These are phyloP conservation scores for Alternaria sp. DNA, from an alignment of 2,329 filamentous ascomycete species.

Conservation along the genomic window DNA sequence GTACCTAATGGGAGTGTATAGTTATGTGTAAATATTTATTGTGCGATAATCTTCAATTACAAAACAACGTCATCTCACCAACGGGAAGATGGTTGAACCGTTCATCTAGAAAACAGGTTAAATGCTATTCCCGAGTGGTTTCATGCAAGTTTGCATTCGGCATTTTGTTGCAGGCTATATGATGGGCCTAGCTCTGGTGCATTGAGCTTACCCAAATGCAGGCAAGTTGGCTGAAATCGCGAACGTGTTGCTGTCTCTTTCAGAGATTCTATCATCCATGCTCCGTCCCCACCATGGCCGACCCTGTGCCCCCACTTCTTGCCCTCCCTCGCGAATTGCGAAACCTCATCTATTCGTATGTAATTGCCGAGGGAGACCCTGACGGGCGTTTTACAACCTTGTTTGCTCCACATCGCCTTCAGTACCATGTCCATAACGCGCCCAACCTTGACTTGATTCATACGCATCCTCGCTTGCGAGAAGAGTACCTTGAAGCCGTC, in stretches of 20 bases:
- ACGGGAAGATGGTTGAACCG: not conserved
- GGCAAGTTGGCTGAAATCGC: not conserved
- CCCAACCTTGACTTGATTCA: not conserved
- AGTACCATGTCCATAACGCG: constrained; percentile 3
- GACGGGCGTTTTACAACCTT: not conserved
- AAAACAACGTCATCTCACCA: not conserved
- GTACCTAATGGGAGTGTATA: constrained; percentile 41
- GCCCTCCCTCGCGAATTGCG: constrained; percentile 5
- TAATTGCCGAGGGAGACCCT: not conserved
- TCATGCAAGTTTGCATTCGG: not conserved
- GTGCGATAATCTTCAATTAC: not conserved
- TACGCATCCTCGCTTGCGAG: constrained; percentile 6
- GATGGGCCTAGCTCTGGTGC: not conserved
- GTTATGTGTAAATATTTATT: constrained; percentile 4
- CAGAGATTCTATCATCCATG: not conserved
- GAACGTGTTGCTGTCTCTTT: not conserved
- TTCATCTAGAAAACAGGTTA: not conserved
- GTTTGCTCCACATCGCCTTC: not conserved
- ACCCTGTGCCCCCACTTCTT: not conserved
- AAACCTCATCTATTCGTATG: constrained; percentile 1
- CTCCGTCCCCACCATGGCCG: not conserved
- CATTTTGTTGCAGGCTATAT: not conserved
- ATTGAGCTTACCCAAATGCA: too few relatives aligned
- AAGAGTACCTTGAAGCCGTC: constrained; percentile 1
- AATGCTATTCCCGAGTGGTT: not conserved